These are phyloP conservation scores for Cladophialophora yegresii DNA, from an alignment of 2,329 filamentous ascomycete species.

Conservation along the genomic window DNA sequence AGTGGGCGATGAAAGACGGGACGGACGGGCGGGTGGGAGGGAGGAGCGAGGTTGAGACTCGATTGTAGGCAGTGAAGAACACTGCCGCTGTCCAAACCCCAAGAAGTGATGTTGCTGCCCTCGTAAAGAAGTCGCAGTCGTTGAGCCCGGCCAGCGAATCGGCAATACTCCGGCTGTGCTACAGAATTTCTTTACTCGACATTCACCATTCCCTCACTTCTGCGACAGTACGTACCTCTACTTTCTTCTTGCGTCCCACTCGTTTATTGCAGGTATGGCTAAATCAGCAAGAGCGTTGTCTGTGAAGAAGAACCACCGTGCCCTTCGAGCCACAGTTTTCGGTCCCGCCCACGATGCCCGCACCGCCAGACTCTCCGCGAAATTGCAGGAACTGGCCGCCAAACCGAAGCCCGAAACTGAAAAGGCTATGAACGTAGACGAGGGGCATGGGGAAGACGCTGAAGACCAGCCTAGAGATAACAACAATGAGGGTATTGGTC, in stretches of 20 bases:
- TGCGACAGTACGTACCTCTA: neutral
- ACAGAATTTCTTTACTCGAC: neutral
- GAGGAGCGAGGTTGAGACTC: neutral
- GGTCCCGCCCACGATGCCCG: slow-evolving; percentile 78
- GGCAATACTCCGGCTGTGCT: slow-evolving; percentile 11
- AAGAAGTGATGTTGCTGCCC: slow-evolving; percentile 12
- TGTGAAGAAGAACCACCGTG: slow-evolving; percentile 79
- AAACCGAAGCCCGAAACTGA: slow-evolving; percentile 65
- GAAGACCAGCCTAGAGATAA: slow-evolving; percentile 52
- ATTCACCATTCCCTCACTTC: neutral
- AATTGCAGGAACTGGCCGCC: slow-evolving; percentile 76
- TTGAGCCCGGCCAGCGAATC: slow-evolving; percentile 9
- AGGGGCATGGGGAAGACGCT: slow-evolving; percentile 43
- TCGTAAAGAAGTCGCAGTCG: slow-evolving; percentile 10
- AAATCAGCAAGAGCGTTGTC: slow-evolving; percentile 77
- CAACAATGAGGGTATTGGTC: slow-evolving; percentile 12
- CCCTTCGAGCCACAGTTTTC: slow-evolving; percentile 78
- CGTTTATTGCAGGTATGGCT: slow-evolving; percentile 64
- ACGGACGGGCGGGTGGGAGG: neutral
- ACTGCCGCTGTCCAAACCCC: neutral
- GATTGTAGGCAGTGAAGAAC: neutral
- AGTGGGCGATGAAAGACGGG: neutral
- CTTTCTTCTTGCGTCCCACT: neutral
- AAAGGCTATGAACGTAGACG: slow-evolving; percentile 48
- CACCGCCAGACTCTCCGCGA: slow-evolving; percentile 79